Base-by-base conservation (phyloP, 148 eudicot genomes). In the Amaranthus cruentus region DNA sequence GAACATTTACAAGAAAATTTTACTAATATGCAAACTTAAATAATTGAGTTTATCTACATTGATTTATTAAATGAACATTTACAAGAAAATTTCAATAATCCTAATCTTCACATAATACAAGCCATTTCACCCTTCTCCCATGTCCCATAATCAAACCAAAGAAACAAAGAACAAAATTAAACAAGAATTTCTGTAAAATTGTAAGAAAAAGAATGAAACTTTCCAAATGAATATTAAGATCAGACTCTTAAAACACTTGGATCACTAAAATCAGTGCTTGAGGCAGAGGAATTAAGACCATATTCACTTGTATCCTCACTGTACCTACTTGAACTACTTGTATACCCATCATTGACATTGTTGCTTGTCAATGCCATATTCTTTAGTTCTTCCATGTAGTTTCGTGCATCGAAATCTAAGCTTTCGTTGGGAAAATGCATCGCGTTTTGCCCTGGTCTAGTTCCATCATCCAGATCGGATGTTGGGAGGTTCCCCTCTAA, bases 291-390 rank as follows among this genome's bases (percentile, higher is more conserved):
- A 46, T 75, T 69, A 59, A 84, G 78, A n/a, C 84, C 86, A 78
- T 81, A 84, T 13, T 84, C 86, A 65, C 86, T 84, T 62, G 83
- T 78, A 21, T 72, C 80, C 8, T 74, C 85, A 46, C 86, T 80
- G 18, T 80, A 77, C 64, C 74, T 75, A 66, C 72, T 77, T 44
- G 75, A 51, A 43, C 62, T 68, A n/a, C 59, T 58, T 50, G 73
- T 51, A 7, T 55, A 11, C n/a, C 61, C 57, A 62, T 6, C 38
- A 28, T 28, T 28, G 1, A 28, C 38, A 28, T 28, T 44, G 12
- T 75, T 78, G 64, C 69, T 71, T 15, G 79, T 62, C 64, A 76
- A 21, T 50, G 82, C 78, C 80, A 78, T 78, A 65, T 76, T 76
- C 78, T 73, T 81, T 76, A 81, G 59, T 12, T 76, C 68, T 51